These are phyloP conservation scores for Nicotiana undulata DNA, from an alignment of 257 asterid species.

Conservation along the genomic window DNA sequence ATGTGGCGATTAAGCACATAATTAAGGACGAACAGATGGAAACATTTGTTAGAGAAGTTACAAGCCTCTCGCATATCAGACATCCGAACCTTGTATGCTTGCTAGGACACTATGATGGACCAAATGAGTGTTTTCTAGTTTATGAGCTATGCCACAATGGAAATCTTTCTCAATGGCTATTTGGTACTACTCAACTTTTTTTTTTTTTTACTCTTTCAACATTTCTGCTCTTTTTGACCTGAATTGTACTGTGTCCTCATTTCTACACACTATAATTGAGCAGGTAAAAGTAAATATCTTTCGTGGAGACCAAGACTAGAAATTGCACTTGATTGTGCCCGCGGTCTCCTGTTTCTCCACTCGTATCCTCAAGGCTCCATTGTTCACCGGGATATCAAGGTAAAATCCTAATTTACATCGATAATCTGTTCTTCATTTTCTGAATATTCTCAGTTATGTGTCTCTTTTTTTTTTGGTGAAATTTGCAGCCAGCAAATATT, in stretches of 20 bases:
- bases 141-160: slow-evolving; percentile 77
- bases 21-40: slow-evolving; percentile 74
- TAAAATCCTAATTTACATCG: neutral
- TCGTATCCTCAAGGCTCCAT: slow-evolving; percentile 62
- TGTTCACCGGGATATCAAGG: slow-evolving; percentile 82
- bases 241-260: neutral
- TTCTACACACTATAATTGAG: neutral
- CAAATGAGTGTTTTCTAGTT: slow-evolving; percentile 69
- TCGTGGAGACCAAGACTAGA: slow-evolving; percentile 63
- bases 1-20: slow-evolving; percentile 69
- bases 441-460: neutral
- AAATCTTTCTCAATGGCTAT: slow-evolving; percentile 78
- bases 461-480: neutral
- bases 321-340: slow-evolving; percentile 60
- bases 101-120: slow-evolving; percentile 65
- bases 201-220: neutral
- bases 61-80: slow-evolving; percentile 64
- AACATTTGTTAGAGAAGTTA: slow-evolving; percentile 70
- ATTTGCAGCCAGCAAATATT: slow-evolving; percentile 72
- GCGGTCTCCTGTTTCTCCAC: slow-evolving; percentile 71
- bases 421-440: neutral
- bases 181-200: slow-evolving; percentile 28
- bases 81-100: slow-evolving; percentile 70
- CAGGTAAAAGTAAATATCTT: slow-evolving; percentile 51
- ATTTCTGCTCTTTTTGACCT: neutral